These are phyloP conservation scores for Sphagnum contortum DNA, from an alignment of 225 moss, liverwort and hornwort genomes.

Conservation along the genomic window DNA sequence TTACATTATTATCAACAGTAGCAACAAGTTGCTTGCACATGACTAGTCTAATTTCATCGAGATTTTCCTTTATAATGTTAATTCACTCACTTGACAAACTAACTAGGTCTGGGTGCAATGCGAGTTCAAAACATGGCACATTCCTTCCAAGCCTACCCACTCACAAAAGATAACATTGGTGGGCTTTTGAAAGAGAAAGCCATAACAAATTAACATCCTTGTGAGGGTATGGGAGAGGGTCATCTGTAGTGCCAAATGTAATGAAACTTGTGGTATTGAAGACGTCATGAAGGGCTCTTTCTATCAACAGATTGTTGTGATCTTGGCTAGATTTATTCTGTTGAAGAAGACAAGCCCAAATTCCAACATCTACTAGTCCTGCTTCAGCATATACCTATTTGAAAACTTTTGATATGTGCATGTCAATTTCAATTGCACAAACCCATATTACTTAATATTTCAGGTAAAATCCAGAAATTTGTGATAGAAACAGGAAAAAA, in stretches of 20 bases:
- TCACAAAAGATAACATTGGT: background rate
- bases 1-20: too few species aligned
- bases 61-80: background rate
- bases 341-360: background rate
- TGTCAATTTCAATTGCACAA: too few species aligned
- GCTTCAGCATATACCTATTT: too few species aligned
- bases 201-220: conserved; percentile 29
- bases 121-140: conserved; percentile 1
- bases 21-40: background rate
- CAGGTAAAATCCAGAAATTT: too few species aligned
- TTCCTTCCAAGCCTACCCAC: background rate
- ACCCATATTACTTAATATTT: too few species aligned
- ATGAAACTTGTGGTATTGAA: conserved; percentile 69
- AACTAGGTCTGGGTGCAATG: background rate
- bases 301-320: conserved; percentile 78
- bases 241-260: conserved; percentile 62
- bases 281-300: conserved; percentile 77
- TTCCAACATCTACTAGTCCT: too few species aligned
- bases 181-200: background rate
- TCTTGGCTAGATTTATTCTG: conserved; percentile 11
- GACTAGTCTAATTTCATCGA: background rate
- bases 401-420: too few species aligned
- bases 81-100: too few species aligned
- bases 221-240: conserved; percentile 65
- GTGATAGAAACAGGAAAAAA: too few species aligned